These are phyloP conservation scores for Ganoderma boninense DNA, from an alignment of 1,284 basidiomycete species.

Conservation along the genomic window DNA sequence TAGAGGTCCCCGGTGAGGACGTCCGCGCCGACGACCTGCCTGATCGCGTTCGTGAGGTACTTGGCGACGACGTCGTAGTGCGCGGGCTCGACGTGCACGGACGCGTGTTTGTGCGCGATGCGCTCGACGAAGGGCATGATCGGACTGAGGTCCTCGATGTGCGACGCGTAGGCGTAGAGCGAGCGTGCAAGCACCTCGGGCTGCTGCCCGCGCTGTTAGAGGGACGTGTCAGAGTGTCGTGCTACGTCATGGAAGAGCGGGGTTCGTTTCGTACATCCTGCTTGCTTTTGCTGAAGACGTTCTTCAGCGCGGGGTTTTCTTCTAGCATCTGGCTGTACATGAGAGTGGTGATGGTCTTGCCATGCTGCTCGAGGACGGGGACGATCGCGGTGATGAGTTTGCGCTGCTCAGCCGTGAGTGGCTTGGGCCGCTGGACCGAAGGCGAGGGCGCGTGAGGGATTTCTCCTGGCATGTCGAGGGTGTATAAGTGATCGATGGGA, in stretches of 20 bases:
- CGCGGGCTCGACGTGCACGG: constrained; percentile 35
- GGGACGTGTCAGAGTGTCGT: background rate
- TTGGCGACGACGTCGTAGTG: constrained; percentile 38
- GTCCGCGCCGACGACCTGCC: constrained; percentile 35
- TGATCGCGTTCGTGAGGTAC: constrained; percentile 35
- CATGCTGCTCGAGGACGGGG: constrained; percentile 35
- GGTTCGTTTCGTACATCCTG: constrained; percentile 30
- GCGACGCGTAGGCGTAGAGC: constrained; percentile 36
- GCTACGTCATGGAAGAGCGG: too few species aligned
- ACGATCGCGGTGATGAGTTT: constrained; percentile 36
- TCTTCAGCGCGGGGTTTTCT: constrained; percentile 33
- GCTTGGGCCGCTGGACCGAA: constrained; percentile 25
- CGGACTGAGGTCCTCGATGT: constrained; percentile 39
- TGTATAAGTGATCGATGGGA: background rate
- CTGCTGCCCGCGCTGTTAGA: constrained; percentile 29
- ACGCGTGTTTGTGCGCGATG: constrained; percentile 38
- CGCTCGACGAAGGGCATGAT: constrained; percentile 39
- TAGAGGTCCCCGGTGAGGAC: constrained; percentile 29
- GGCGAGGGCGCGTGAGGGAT: background rate
- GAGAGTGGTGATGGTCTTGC: constrained; percentile 29
- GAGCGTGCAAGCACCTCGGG: constrained; percentile 34
- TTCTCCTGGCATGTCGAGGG: background rate
- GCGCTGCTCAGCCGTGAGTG: constrained; percentile 36
- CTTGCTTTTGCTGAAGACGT: constrained; percentile 37
- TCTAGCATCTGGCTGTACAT: constrained; percentile 39